Base-by-base conservation (phyloP, 176 grass and related monocot genomes). In the Aegilops bicornis region DNA sequence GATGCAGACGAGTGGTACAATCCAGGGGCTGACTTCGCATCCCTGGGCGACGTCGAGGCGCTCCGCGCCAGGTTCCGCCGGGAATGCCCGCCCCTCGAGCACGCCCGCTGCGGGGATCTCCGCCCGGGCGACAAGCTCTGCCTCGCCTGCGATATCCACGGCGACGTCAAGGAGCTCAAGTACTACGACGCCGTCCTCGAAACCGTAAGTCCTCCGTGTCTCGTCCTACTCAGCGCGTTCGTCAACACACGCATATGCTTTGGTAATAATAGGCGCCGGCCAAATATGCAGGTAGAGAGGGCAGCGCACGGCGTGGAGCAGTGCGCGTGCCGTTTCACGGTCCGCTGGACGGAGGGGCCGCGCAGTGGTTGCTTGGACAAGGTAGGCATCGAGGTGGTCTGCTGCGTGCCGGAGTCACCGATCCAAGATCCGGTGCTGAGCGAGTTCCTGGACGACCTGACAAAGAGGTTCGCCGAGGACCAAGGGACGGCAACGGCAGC, bases 131-230 rank as follows among this genome's bases (percentile, higher is more conserved):
- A 29, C 24, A 45, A 1, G 66, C 85, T 91, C 85, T 91, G 89
- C 80, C 80, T 91, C 80, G 5, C 81, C 80, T 84, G 80, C 43
- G 0, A 19, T 33, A 76, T 87, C 59, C 58, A 29, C 75, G 27
- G n/a, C 22, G 65, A 7, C 33, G 75, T 60, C 1, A 14, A 50
- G 14, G 47, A 50, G 4, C 43, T 79, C 75, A 84, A 48, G 85
- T 87, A 37, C 85, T 91, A 29, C 80, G 85, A 91, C 76, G 80
- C 85, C 75, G 58, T 84, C 67, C 75, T 87, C 80, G 35, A 84
- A 19, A 84, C 80, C 58, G 85, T 91, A 84, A 22, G 89, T 2
- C 12, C 29, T 62, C 54, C 73, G 71, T 15, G 2, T 29, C 31
- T 3, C 47, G 2, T 10, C 17, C 27, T 10, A 48, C 27, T 56